These are phyloP conservation scores for Curvularia sp. DNA, from an alignment of 2,329 filamentous ascomycete species.

Conservation along the genomic window DNA sequence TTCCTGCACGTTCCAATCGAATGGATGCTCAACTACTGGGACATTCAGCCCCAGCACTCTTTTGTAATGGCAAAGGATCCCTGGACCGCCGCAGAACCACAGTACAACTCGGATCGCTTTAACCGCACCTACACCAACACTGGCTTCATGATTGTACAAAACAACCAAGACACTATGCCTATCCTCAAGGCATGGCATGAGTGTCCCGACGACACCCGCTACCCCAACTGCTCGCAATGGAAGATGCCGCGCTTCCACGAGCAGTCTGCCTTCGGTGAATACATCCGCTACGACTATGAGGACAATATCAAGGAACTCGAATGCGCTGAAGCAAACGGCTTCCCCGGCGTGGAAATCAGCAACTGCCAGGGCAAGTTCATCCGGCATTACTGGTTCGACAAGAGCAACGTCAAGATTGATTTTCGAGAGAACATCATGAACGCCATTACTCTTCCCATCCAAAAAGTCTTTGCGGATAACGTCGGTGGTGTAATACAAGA, in stretches of 20 bases:
- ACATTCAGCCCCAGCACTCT: slow-evolving; percentile 53
- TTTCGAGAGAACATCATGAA: slow-evolving; percentile 50
- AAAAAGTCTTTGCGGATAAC: slow-evolving; percentile 46
- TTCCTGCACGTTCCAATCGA: slow-evolving; percentile 58
- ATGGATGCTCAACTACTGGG: slow-evolving; percentile 61
- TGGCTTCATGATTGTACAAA: slow-evolving; percentile 63
- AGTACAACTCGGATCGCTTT: slow-evolving; percentile 53
- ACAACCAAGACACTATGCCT: slow-evolving; percentile 57
- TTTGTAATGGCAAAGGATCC: slow-evolving; percentile 58
- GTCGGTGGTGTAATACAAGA: slow-evolving; percentile 36
- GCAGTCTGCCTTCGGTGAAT: slow-evolving; percentile 52
- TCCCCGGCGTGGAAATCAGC: slow-evolving; percentile 45
- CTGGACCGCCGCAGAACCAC: slow-evolving; percentile 40
- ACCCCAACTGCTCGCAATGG: slow-evolving; percentile 50
- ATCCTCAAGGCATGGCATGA: slow-evolving; percentile 60
- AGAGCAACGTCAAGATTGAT: slow-evolving; percentile 43
- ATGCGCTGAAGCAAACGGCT: slow-evolving; percentile 51
- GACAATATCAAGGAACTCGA: slow-evolving; percentile 49
- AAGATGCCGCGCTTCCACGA: slow-evolving; percentile 50
- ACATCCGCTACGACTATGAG: slow-evolving; percentile 51
- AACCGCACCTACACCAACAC: slow-evolving; percentile 59
- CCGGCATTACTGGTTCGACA: slow-evolving; percentile 51
- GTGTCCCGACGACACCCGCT: slow-evolving; percentile 48
- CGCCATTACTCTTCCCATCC: slow-evolving; percentile 46
- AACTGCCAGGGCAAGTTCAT: slow-evolving; percentile 49